Conservation (phyloP, 169 alveolate genomes). For the Besnoitia besnoiti region DNA sequence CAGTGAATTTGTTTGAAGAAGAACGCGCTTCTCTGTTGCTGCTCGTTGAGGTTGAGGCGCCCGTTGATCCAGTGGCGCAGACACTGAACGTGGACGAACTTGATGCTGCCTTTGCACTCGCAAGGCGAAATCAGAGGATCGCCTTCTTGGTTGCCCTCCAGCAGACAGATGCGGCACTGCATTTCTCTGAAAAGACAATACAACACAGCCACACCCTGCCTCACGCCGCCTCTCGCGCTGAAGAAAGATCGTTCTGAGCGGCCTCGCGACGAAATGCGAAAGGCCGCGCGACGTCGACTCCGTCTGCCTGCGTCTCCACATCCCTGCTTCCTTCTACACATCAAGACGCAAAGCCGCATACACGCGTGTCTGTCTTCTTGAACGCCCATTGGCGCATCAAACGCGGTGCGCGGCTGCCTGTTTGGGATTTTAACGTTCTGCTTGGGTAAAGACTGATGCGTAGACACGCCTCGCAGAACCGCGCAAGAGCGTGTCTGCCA, state of each 20-base stretch:
- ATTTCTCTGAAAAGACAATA: slow-evolving; percentile 52
- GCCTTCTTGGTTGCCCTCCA: slow-evolving; percentile 88
- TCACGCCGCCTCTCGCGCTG: background rate
- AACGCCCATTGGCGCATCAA: too few relatives aligned
- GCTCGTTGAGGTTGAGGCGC: slow-evolving; percentile 79
- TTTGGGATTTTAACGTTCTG: too few relatives aligned
- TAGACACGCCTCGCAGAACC: too few relatives aligned
- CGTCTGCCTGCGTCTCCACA: too few relatives aligned
- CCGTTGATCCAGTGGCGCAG: slow-evolving; percentile 94
- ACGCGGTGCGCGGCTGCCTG: too few relatives aligned
- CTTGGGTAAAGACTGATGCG: too few relatives aligned
- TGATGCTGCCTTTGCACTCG: slow-evolving; percentile 93
- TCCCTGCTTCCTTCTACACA: too few relatives aligned
- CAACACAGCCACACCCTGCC: background rate
- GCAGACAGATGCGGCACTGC: slow-evolving; percentile 93
- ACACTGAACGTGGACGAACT: slow-evolving; percentile 94
- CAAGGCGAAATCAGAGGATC: slow-evolving; percentile 96
- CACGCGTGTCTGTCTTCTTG: too few relatives aligned
- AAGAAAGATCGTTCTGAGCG: background rate
- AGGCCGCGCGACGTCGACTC: too few relatives aligned
- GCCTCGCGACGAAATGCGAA: too few relatives aligned
- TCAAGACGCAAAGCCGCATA: too few relatives aligned
- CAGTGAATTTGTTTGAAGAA: slow-evolving; percentile 90
- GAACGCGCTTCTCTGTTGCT: slow-evolving; percentile 72
- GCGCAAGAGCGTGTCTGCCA: background rate